phyloP scores from a whole-genome alignment of 148 eudicot genomes.

The Rhododendron mucronatum region DNA sequence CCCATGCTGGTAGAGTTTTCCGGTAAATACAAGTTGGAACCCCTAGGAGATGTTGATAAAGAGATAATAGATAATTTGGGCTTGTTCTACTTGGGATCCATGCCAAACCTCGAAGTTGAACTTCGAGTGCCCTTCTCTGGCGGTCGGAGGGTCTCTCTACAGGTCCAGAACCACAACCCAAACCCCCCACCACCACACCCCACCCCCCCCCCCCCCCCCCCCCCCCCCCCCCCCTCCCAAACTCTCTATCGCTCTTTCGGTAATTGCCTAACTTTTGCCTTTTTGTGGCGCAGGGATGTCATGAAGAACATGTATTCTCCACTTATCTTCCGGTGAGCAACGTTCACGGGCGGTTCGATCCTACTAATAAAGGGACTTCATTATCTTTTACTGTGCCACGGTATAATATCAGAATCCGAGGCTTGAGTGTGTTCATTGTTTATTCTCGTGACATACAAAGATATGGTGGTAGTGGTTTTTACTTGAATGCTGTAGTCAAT shows the following conservation, averaged over 20 bases:
- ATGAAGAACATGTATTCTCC: conserved; percentile 4
- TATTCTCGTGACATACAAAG: not conserved
- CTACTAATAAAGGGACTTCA: not conserved
- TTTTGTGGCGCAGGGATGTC: not conserved
- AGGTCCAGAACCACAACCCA: no score
- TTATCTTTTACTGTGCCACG: not conserved
- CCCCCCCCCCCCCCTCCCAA: not conserved
- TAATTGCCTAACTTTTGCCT: not conserved
- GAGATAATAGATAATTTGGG: not conserved
- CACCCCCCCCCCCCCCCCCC: not conserved
- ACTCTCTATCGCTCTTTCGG: no score
- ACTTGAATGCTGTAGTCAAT: not conserved
- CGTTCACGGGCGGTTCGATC: not conserved
- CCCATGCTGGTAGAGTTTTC: not conserved
- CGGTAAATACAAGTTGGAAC: not conserved
- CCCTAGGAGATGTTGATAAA: not conserved
- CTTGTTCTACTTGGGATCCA: not conserved
- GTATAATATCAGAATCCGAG: not conserved
- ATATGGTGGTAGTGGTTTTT: fast-evolving
- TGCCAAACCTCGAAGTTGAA: not conserved
- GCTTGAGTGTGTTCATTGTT: not conserved
- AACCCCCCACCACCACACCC: no score
- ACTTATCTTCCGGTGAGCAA: not conserved
- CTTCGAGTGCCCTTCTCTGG: fast-evolving
- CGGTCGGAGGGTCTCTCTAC: fast-evolving